These are phyloP conservation scores for Geotrichum candidum DNA, from an alignment of 1,139 yeast species.

Conservation along the genomic window DNA sequence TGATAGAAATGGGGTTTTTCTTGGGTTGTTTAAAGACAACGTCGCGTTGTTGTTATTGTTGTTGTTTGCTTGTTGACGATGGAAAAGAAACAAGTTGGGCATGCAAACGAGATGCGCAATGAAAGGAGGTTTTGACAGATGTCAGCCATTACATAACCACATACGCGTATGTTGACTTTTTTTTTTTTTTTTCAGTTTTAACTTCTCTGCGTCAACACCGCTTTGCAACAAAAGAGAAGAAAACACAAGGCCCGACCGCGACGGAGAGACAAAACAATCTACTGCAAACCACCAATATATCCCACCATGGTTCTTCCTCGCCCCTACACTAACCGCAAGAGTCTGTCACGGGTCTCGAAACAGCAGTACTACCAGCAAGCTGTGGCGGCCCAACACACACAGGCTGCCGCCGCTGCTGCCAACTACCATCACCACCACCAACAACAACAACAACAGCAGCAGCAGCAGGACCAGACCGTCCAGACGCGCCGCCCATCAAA, in stretches of 20 bases:
- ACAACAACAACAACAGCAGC: conserved; percentile 26
- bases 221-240: not conserved
- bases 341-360: conserved; percentile 13
- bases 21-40: too few species aligned
- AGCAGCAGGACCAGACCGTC: conserved; percentile 33
- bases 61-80: not conserved
- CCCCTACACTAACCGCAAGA: conserved; percentile 8
- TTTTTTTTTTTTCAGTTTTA: not conserved
- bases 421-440: conserved; percentile 10
- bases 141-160: not conserved
- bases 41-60: too few species aligned
- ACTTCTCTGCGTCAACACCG: not conserved
- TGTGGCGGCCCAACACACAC: conserved; percentile 15
- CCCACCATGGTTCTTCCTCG: conserved; percentile 13
- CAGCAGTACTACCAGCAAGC: conserved; percentile 16
- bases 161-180: not conserved
- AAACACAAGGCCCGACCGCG: not conserved
- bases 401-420: conserved; percentile 16
- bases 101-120: not conserved
- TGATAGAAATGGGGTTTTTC: too few species aligned
- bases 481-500: conserved; percentile 39
- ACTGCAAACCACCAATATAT: not conserved
- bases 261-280: not conserved
- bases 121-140: not conserved
- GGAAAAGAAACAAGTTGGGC: not conserved